Percentiles rank a stretch among this genome's conserved stretches.
Evolutionary conservation across 192 early-diverging fungal species (phyloP).

Genomic region (Rhizophagus prolifer): DNA sequence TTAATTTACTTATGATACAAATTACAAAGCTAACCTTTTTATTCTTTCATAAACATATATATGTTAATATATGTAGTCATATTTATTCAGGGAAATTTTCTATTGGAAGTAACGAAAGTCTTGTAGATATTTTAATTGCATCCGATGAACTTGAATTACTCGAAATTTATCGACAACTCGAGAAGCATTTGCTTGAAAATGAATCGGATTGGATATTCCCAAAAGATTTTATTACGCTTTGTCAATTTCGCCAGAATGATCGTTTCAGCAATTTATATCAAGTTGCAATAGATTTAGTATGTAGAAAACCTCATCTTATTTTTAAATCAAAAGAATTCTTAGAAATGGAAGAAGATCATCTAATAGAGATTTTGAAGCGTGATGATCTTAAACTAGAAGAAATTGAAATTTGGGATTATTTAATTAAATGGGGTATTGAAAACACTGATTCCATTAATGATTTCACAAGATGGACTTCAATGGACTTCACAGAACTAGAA

Average conservation of each 20-base stretch:
- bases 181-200: neutral
- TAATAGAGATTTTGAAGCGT: neutral
- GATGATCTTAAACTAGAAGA: conserved; percentile 5
- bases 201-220: neutral
- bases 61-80: too few relatives aligned
- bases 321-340: conserved; percentile 16
- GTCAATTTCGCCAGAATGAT: neutral
- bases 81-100: too few relatives aligned
- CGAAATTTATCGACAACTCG: neutral
- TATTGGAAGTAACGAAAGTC: too few relatives aligned
- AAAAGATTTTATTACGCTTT: too few relatives aligned
- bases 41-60: too few relatives aligned
- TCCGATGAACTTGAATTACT: neutral
- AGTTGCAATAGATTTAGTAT: neutral
- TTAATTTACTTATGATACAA: too few relatives aligned
- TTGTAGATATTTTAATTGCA: too few relatives aligned
- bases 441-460: neutral
- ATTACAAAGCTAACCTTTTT: too few relatives aligned
- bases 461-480: neutral
- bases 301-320: neutral
- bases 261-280: neutral
- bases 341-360: neutral
- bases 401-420: conserved; percentile 15
- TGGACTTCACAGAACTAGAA: neutral
- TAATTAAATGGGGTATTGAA: conserved; percentile 17